Evolutionary conservation across 2,329 filamentous ascomycete species (phyloP).

Genomic region (Diaporthe sp.): DNA sequence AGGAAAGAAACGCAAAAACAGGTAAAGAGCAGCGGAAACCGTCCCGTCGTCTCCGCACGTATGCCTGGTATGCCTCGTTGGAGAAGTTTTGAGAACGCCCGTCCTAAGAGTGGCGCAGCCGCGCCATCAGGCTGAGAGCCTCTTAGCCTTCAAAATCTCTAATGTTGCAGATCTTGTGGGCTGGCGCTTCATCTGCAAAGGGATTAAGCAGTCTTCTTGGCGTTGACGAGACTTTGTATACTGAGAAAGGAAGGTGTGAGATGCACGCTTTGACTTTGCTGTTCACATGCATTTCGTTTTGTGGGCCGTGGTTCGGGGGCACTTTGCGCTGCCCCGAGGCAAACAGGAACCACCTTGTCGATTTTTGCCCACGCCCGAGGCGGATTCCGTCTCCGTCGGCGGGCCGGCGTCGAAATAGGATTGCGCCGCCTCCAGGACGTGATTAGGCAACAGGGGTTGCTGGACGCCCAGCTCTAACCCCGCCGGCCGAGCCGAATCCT

Average conservation of each 20-base stretch:
- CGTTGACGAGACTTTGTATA: background rate
- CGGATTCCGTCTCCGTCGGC: too few relatives aligned
- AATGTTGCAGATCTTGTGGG: too few relatives aligned
- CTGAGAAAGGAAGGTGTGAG: constrained; percentile 1
- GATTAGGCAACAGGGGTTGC: background rate
- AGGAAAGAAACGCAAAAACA: constrained; percentile 35
- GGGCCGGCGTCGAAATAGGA: background rate
- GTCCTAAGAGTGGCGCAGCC: constrained; percentile 12
- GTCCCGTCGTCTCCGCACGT: background rate
- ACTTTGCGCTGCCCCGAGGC: constrained; percentile 28
- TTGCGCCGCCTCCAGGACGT: background rate
- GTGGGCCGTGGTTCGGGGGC: constrained; percentile 17
- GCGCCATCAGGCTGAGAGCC: constrained; percentile 54
- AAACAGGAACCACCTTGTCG: constrained; percentile 34
- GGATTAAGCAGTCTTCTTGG: background rate
- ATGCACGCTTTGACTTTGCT: background rate
- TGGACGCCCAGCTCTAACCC: constrained; percentile 40
- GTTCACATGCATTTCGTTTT: background rate
- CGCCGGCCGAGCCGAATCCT: constrained; percentile 51
- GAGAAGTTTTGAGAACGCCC: background rate
- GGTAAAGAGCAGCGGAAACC: constrained; percentile 45
- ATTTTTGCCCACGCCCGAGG: constrained; percentile 36
- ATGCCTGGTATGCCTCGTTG: constrained; percentile 4
- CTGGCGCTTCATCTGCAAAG: too few relatives aligned
- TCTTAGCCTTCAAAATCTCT: background rate